Base-by-base conservation (phyloP, 2,329 filamentous ascomycete genomes). In the Albifimbria verrucaria region DNA sequence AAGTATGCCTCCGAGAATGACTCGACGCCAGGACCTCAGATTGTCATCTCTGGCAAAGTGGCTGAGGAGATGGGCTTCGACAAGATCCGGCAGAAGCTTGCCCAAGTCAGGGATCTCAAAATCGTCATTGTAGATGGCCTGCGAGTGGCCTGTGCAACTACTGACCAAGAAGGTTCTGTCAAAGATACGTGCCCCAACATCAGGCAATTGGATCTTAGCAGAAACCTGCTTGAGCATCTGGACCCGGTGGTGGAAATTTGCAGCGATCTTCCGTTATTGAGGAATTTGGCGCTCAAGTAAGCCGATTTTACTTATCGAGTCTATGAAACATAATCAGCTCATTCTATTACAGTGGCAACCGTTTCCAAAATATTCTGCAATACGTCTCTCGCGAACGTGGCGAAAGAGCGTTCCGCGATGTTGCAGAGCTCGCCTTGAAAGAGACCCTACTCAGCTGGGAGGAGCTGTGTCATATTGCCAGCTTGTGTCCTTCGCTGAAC, bases 11-110 rank as follows among this genome's bases (percentile, higher is more conserved):
- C 85, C 3, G 82, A 87, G 53, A 68, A 54, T 10, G 67, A 72
- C 7, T 77, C 78, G 7, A 61, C 61, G 25, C 54, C 63, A 7
- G 66, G 62, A 9, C 61, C 63, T 2, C 77, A 83, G 48, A 88
- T 96, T 57, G 73, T 78, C 51, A 87, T 78, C 79, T 96, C 77
- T 73, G 89, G 71, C 36, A 97, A 97, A 72, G 82, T 92, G 18
- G 93, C 90, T 5, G 89, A 97, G 72, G 93, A 97, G 72, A 84
- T 97, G 28, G 94, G 94, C 25, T 97, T 97, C 62, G 92, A 96
- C 61, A 97, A 97, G 77, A 90, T 97, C 59, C 84, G 88, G 43
- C 81, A 81, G 59, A 85, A 92, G 70, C 86, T 95, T 64, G 88
- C 92, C 60, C 78, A 88, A 65, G 77, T 97, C 26, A 77, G 87